Base-by-base conservation (phyloP, 768 basidiomycete species). In the Pulveroboletus sp. region DNA sequence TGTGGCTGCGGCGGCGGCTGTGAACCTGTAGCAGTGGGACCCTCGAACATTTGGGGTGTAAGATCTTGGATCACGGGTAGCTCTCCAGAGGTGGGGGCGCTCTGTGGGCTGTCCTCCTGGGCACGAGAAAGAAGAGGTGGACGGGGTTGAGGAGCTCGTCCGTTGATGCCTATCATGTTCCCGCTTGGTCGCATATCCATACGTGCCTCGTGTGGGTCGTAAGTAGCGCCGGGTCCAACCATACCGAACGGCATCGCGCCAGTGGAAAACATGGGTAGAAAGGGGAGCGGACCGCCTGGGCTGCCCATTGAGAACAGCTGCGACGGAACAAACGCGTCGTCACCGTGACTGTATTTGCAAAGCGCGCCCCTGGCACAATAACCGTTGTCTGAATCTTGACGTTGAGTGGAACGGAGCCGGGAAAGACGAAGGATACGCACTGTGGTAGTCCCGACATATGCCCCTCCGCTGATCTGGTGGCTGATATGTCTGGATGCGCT, bases 321-420 rank as follows among this genome's bases (percentile, higher is more conserved):
- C 0, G 77, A 79, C 0, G 87, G 89, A 8, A 89, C 73, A 43
- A 89, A 82, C 28, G 90, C 88, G 63, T 94, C 90, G 2, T 91
- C 89, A 33, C 89, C 92, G 59, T 98, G 94, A 52, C 89, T 92
- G 69, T 82, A 97, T 64, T 91, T 93, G 76, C 94, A 98, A 52
- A 79, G 78, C 17, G 80, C 84, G 41, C 94, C 94, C 30, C 93
- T 82, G 36, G 89, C 81, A 59, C 94, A 98, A 70, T 85, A 96
- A 1, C 94, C 94, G 51, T 84, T 84, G 63, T 94, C 94, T 97
- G 57, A 8, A 43, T 8, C 52, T 39, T 49, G 17, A 49, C 46
- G 46, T 54, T 54, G 51, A 48, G 50, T 47, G 39, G 45, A 37
- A 46, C 27, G 39, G 38, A 12, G 37, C 38, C 26, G 55, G 38